A percentile compares a stretch with the other conserved stretches of the same genome.
These are phyloP conservation scores for Russula sp. DNA, from an alignment of 768 basidiomycete genomes.

Conservation along the genomic window DNA sequence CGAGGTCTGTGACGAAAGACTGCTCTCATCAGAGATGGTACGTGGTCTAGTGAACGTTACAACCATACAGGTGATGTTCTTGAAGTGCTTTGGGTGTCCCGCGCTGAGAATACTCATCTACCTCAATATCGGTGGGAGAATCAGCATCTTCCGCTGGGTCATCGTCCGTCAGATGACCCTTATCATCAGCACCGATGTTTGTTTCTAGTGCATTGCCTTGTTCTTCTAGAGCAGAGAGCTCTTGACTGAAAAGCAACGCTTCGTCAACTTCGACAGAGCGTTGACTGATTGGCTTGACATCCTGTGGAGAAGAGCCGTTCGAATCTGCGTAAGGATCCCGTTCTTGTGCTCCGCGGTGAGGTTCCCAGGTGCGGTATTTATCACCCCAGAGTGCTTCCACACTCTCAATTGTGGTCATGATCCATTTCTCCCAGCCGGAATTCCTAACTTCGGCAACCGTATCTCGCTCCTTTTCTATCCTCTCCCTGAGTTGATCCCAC, in stretches of 20 bases:
- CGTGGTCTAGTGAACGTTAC: neutral
- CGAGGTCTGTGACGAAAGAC: neutral
- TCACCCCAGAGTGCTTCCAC: conserved; percentile 80
- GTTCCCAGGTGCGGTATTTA: conserved; percentile 51
- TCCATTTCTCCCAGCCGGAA: conserved; percentile 58
- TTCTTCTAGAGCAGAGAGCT: conserved; percentile 36
- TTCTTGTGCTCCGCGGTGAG: conserved; percentile 23
- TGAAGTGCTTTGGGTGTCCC: conserved; percentile 4
- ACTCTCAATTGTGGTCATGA: conserved; percentile 88
- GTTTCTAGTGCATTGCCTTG: conserved; percentile 25
- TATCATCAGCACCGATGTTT: conserved; percentile 25
- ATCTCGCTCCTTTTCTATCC: conserved; percentile 46
- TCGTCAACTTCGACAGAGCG: conserved; percentile 48
- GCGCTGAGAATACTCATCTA: conserved; percentile 13
- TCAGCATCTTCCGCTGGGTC: conserved; percentile 32
- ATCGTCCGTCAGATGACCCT: conserved; percentile 27
- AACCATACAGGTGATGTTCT: neutral
- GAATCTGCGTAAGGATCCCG: conserved; percentile 14
- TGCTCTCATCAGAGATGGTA: neutral
- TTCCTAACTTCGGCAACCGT: conserved; percentile 24
- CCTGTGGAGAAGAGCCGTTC: conserved; percentile 8
- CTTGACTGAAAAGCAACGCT: conserved; percentile 42
- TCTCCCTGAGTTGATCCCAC: conserved; percentile 62
- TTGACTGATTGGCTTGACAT: neutral
- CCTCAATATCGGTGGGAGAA: conserved; percentile 19